Percentiles rank a stretch among this genome's conserved stretches.
These are phyloP conservation scores for Lagenidium giganteum DNA, from an alignment of 352 stramenopile genomes.

Conservation along the genomic window DNA sequence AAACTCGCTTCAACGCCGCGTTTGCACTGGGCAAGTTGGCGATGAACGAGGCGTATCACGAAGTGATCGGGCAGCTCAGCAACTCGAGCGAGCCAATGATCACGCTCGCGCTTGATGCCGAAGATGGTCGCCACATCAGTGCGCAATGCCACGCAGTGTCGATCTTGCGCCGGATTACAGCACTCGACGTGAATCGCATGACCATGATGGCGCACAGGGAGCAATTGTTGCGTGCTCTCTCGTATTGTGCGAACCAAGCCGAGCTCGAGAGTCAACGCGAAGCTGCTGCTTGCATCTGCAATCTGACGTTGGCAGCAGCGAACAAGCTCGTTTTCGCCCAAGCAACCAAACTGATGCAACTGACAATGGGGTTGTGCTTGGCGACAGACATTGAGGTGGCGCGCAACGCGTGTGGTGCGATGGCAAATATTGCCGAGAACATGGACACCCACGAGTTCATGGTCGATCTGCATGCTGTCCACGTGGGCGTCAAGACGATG, in stretches of 20 bases:
- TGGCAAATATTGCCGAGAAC: conserved; percentile 91
- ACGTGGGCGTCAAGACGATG: conserved; percentile 86
- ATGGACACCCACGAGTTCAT: conserved; percentile 76
- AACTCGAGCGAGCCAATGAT: conserved; percentile 46
- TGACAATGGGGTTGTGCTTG: conserved; percentile 70
- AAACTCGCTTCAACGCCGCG: conserved; percentile 91
- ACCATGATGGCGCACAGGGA: conserved; percentile 71
- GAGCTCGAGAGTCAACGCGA: conserved; percentile 90
- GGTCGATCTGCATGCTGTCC: conserved; percentile 84
- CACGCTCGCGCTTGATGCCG: conserved; percentile 46
- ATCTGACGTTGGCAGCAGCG: conserved; percentile 67
- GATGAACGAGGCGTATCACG: conserved; percentile 66
- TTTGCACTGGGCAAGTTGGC: conserved; percentile 93
- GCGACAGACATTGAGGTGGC: conserved; percentile 88
- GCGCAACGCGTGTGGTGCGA: conserved; percentile 86
- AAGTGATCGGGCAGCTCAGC: conserved; percentile 49
- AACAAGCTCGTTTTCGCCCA: conserved; percentile 77
- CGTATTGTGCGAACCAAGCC: conserved; percentile 29
- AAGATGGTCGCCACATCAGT: conserved; percentile 34
- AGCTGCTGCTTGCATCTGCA: conserved; percentile 83
- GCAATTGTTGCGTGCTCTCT: conserved; percentile 47
- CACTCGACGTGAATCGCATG: conserved; percentile 78
- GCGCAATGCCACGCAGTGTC: conserved; percentile 89
- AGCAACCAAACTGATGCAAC: conserved; percentile 36
- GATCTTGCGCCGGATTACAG: conserved; percentile 82